Evolutionary conservation across 345 rosid genomes (phyloP).

Genomic region (Acer campestre): DNA sequence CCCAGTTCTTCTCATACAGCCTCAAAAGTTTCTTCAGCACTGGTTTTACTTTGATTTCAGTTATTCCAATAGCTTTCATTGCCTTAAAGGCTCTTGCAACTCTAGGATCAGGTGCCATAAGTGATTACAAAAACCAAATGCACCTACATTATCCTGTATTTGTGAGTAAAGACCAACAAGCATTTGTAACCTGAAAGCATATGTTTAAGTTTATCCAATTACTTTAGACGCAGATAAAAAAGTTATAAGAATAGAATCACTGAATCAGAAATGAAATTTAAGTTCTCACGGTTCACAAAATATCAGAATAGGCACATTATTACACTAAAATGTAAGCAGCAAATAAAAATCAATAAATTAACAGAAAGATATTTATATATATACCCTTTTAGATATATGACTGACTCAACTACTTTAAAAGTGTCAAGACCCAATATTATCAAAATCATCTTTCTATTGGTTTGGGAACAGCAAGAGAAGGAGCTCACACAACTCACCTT

Average conservation of each 20-base stretch:
- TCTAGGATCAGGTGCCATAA: constrained; percentile 62
- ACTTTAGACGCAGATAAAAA: not conserved
- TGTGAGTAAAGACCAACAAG: not conserved
- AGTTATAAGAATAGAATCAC: not conserved
- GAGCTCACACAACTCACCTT: not conserved
- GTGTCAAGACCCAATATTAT: not conserved
- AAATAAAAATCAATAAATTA: not conserved
- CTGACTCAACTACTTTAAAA: not conserved
- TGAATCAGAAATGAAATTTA: not conserved
- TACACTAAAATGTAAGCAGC: not conserved
- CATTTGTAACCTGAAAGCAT: not conserved
- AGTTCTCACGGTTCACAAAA: not conserved
- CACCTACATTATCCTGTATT: constrained; percentile 4
- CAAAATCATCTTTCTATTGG: not conserved
- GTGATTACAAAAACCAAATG: constrained; percentile 10
- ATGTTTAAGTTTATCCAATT: not conserved
- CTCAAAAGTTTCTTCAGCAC: constrained; percentile 66
- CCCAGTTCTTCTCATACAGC: constrained; percentile 88
- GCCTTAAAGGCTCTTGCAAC: constrained; percentile 58
- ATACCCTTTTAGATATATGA: not conserved
- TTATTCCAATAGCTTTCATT: constrained; percentile 69
- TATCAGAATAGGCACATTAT: not conserved
- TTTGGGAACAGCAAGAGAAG: not conserved
- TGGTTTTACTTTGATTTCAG: constrained; percentile 56
- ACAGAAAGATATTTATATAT: not conserved